Evolutionary conservation across 2,329 filamentous ascomycete genomes (phyloP), one percentile per base, ranked within the genome.

Genomic region (Pestalotiopsis sp.): DNA sequence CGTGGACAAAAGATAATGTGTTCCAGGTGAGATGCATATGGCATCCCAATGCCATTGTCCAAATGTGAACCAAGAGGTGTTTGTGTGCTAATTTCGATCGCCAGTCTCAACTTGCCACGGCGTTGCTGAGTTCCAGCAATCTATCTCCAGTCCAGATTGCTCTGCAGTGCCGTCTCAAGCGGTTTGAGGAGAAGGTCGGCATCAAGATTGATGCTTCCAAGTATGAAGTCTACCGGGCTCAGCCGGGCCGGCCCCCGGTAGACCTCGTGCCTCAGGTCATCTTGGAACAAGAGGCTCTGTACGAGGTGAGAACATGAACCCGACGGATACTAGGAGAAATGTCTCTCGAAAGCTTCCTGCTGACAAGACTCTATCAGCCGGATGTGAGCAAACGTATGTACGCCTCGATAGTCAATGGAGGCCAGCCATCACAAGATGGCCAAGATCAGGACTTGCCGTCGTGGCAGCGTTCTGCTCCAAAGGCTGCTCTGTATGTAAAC

Each of bases 391-490:
- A 59, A 63, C 52, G 58, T 52, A 64, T 60, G 35, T 66, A 65
- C 30, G 65, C 67, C 38, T 52, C 56, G 11, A 26, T 67, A 40
- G 38, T 26, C 62, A 63, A 52, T 17, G 70, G 71, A 4, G 35
- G n/a, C 9, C 14, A 58, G 13, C 11, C 52, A 20, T 22, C 55
- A 13, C 52, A 39, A 11, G 52, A 58, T 10, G 22, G 30, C 11
- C 11, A 7, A 44, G 64, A 66, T 9, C 40, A 59, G 24, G 30
- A 59, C 22, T 38, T 76, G n/a, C 77, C 75, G 6, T 75, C 73
- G 66, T 78, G 77, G 77, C 77, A 78, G 66, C 72, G 69, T 20
- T 68, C 73, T 7, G 77, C 77, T 6, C 77, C 77, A 3, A 77
- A 73, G 57, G 73, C 76, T 24, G 73, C 75, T 57, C 72, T 78